Conservation (phyloP, 78 protist genomes). For the Dictyostelium firmibasis region DNA sequence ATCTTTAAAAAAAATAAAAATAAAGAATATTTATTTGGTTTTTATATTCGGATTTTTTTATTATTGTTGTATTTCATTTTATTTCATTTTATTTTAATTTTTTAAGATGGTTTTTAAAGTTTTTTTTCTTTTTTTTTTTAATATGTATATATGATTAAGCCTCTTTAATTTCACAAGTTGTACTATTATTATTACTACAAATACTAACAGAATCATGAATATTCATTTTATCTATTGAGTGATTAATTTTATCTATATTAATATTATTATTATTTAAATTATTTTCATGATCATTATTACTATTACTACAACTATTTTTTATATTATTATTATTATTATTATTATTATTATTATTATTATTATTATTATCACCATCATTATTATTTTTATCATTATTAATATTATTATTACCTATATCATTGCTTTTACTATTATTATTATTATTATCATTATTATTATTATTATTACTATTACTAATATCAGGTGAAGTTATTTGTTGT, state of each 20-base stretch:
- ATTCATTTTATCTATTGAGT: neutral
- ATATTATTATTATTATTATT: neutral
- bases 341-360: neutral
- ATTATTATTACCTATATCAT: neutral
- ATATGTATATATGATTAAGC: neutral
- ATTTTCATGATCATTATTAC: neutral
- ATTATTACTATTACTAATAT: neutral
- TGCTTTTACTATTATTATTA: neutral
- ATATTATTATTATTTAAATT: no score
- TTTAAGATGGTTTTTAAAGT: neutral
- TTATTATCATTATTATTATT: neutral
- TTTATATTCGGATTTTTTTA: neutral
- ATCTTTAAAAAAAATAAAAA: neutral
- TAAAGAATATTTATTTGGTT: neutral
- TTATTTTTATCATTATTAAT: neutral
- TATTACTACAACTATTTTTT: neutral
- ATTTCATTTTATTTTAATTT: neutral
- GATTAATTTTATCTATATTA: neutral
- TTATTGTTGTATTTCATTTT: neutral
- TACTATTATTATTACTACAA: neutral
- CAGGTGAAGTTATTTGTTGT: neutral
- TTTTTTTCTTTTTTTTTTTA: neutral
- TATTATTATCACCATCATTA: neutral
- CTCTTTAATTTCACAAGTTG: conserved; percentile 10
- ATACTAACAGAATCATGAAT: neutral